phyloP scores from a whole-genome alignment of 2,329 filamentous ascomycete species.

The Cytospora leucostoma region DNA sequence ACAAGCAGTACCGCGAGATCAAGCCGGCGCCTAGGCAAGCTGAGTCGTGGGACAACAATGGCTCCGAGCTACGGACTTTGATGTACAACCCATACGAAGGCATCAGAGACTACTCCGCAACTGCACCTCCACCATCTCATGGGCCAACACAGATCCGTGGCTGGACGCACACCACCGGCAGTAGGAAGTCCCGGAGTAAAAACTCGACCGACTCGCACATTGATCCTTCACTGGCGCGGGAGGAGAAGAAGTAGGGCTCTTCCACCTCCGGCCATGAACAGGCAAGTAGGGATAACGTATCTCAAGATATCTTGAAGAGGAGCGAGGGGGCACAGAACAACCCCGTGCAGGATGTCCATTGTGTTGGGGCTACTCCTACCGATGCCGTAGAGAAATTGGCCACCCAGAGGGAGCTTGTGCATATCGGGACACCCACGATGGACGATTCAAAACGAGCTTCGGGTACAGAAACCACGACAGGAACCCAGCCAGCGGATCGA shows the following conservation, averaged over 20 bases:
- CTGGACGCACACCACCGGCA: constrained; percentile 53
- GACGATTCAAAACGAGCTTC: not conserved
- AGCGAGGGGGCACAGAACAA: not conserved
- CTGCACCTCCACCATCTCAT: constrained; percentile 56
- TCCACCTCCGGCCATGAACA: constrained; percentile 18
- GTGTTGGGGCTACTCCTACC: not conserved
- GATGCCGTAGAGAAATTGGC: not conserved
- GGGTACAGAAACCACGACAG: no score
- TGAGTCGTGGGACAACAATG: constrained; percentile 47
- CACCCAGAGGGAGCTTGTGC: not conserved
- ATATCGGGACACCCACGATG: not conserved
- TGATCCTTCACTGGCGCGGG: constrained; percentile 25
- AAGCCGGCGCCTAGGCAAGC: constrained; percentile 58
- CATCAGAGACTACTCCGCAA: constrained; percentile 59
- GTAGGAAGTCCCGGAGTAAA: constrained; percentile 37
- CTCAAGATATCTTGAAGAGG: not conserved
- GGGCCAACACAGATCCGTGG: constrained; percentile 59
- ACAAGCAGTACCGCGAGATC: constrained; percentile 54
- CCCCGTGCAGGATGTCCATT: not conserved
- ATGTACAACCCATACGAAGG: constrained; percentile 56
- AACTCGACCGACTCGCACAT: constrained; percentile 29
- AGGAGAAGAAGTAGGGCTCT: constrained; percentile 28
- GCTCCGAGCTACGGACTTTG: constrained; percentile 58
- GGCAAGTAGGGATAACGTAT: not conserved
- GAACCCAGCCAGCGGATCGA: constrained; percentile 1